These are phyloP conservation scores for Ceratobasidium sp. DNA, from an alignment of 1,284 basidiomycete species.

Conservation along the genomic window DNA sequence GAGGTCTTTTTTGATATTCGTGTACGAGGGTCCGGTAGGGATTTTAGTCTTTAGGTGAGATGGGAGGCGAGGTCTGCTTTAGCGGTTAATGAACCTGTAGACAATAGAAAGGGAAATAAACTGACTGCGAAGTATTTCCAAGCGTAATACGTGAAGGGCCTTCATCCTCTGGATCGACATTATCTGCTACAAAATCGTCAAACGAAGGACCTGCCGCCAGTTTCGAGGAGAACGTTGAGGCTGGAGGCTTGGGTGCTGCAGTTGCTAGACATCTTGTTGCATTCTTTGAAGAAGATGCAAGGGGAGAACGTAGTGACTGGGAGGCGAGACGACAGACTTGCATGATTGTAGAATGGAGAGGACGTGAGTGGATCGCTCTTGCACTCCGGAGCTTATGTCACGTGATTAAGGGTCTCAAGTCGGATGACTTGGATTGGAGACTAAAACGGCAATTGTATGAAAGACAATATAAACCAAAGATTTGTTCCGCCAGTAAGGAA, in stretches of 20 bases:
- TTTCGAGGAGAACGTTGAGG: conserved; percentile 65
- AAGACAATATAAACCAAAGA: too few species aligned
- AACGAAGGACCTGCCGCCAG: conserved; percentile 82
- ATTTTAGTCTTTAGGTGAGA: conserved; percentile 94
- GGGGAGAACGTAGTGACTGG: not conserved
- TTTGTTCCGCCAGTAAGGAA: too few species aligned
- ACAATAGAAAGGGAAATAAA: conserved; percentile 37
- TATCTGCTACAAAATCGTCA: conserved; percentile 86
- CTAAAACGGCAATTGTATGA: too few species aligned
- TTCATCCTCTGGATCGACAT: conserved; percentile 55
- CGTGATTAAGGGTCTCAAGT: too few species aligned
- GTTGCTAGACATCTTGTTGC: conserved; percentile 11
- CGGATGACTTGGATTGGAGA: too few species aligned
- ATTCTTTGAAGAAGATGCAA: not conserved
- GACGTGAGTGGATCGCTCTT: conserved; percentile 13
- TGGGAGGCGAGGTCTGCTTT: conserved; percentile 85
- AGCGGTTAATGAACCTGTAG: not conserved
- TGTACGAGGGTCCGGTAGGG: conserved; percentile 90
- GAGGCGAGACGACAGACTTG: conserved; percentile 16
- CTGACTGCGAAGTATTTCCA: conserved; percentile 83
- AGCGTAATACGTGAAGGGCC: conserved; percentile 75
- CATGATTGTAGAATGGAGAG: conserved; percentile 26
- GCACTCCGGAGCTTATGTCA: too few species aligned
- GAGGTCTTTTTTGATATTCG: conserved; percentile 95
- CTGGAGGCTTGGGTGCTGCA: conserved; percentile 40